Percentiles rank a stretch among this genome's conserved stretches.
Evolutionary conservation across 306 rosid genomes (phyloP).

Genomic region (Quercus rubra): DNA sequence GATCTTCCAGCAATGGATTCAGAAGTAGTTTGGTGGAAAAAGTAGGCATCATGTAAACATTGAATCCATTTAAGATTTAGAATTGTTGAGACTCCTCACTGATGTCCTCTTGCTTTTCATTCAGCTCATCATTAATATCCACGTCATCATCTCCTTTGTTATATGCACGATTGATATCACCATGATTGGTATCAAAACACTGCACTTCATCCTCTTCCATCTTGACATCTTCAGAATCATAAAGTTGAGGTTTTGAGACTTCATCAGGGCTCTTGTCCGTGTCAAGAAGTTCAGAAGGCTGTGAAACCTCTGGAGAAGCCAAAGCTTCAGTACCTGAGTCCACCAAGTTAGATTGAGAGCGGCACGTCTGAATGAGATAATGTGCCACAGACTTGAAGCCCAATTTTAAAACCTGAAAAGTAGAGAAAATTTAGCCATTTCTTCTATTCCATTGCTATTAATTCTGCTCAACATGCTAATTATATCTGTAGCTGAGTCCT

Average conservation of each 20-base stretch:
- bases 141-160: no score
- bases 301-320: conserved; percentile 12
- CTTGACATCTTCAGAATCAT: background rate
- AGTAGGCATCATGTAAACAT: background rate
- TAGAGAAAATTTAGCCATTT: background rate
- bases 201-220: background rate
- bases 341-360: background rate
- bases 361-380: conserved; percentile 41
- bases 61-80: no score
- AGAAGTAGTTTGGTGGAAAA: background rate
- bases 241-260: background rate
- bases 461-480: background rate
- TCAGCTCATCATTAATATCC: no score
- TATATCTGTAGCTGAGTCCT: background rate
- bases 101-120: no score
- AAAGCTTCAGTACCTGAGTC: conserved; percentile 6
- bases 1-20: background rate
- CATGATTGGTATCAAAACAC: background rate
- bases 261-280: background rate
- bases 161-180: background rate
- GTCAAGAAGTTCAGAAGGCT: background rate
- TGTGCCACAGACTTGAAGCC: conserved; percentile 59
- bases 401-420: conserved; percentile 23
- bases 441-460: background rate
- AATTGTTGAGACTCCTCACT: no score